A percentile compares a stretch with the other conserved stretches of the same genome.
Evolutionary conservation across 164 flowering plant species (phyloP).

Genomic region (Vitis rotundifolia): DNA sequence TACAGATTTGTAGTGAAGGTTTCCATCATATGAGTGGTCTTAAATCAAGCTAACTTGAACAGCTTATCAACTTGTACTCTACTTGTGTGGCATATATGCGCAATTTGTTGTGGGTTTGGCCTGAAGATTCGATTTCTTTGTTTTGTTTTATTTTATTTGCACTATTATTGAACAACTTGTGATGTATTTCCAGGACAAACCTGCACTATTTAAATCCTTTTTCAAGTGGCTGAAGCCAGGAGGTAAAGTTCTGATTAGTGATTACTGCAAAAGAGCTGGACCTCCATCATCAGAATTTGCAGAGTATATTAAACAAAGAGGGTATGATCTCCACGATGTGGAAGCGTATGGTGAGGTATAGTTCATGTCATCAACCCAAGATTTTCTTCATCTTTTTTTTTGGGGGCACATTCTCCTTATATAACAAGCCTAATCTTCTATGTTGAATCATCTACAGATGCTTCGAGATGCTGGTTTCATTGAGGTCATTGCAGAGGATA

Average conservation of each 20-base stretch:
- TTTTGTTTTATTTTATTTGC: not conserved
- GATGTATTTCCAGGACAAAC: conserved; percentile 75
- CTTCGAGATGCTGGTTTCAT: conserved; percentile 92
- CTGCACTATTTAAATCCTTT: conserved; percentile 73
- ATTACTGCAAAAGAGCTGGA: conserved; percentile 80
- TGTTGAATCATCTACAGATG: conserved; percentile 54
- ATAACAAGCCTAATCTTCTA: not conserved
- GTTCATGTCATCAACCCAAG: not conserved
- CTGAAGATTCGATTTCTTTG: not conserved
- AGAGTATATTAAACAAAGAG: conserved; percentile 83
- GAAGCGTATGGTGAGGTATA: conserved; percentile 86
- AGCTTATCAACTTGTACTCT: too few relatives aligned
- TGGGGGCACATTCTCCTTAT: not conserved
- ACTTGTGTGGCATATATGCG: too few relatives aligned
- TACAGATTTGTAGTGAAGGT: too few relatives aligned
- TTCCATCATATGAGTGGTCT: too few relatives aligned
- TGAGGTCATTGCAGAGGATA: conserved; percentile 88
- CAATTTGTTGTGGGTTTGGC: not conserved
- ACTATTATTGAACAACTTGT: not conserved
- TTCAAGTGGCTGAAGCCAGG: conserved; percentile 98
- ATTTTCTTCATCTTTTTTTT: not conserved
- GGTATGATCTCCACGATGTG: conserved; percentile 92
- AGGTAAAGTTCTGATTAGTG: conserved; percentile 90
- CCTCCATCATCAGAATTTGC: conserved; percentile 72
- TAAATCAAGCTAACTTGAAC: too few relatives aligned